A percentile compares a stretch with the other conserved stretches of the same genome.
phyloP scores from a whole-genome alignment of 768 basidiomycete genomes.

The Pholiota molesta region DNA sequence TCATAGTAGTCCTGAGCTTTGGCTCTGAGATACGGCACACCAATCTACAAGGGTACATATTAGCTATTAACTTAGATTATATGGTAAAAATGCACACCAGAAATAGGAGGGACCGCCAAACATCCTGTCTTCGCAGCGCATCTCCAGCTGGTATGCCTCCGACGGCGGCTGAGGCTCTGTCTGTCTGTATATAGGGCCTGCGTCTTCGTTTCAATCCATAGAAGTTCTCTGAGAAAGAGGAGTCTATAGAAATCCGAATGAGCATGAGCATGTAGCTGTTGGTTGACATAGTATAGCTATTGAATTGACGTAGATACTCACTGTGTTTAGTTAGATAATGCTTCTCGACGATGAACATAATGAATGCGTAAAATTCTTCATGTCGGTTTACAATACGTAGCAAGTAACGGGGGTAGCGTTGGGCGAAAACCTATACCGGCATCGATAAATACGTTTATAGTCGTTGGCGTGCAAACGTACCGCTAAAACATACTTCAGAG shows the following conservation, averaged over 20 bases:
- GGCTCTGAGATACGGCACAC: conserved; percentile 85
- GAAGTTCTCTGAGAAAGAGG: conserved; percentile 95
- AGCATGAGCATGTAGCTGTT: conserved; percentile 1
- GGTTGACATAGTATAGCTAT: background rate
- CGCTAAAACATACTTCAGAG: conserved; percentile 90
- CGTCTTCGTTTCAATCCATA: conserved; percentile 88
- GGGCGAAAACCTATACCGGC: conserved; percentile 81
- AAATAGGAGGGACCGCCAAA: conserved; percentile 77
- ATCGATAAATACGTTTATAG: background rate
- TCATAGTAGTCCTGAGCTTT: conserved; percentile 93
- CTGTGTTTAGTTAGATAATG: conserved; percentile 89
- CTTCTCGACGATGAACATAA: conserved; percentile 90
- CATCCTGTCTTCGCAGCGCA: conserved; percentile 65
- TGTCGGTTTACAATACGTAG: conserved; percentile 90
- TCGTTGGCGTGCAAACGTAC: conserved; percentile 41
- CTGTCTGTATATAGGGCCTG: conserved; percentile 68
- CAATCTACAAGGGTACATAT: conserved; percentile 54
- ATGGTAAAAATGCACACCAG: conserved; percentile 57
- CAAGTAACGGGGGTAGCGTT: conserved; percentile 91
- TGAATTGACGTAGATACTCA: no score
- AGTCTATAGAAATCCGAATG: conserved; percentile 51
- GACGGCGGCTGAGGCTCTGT: conserved; percentile 68
- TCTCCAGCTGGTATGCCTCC: conserved; percentile 68
- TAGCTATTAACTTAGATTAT: no score
- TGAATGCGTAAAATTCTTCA: conserved; percentile 91